Evolutionary conservation across 257 asterid genomes (phyloP), one percentile per base, ranked within the genome.

Genomic region (Fraxinus pennsylvanica): DNA sequence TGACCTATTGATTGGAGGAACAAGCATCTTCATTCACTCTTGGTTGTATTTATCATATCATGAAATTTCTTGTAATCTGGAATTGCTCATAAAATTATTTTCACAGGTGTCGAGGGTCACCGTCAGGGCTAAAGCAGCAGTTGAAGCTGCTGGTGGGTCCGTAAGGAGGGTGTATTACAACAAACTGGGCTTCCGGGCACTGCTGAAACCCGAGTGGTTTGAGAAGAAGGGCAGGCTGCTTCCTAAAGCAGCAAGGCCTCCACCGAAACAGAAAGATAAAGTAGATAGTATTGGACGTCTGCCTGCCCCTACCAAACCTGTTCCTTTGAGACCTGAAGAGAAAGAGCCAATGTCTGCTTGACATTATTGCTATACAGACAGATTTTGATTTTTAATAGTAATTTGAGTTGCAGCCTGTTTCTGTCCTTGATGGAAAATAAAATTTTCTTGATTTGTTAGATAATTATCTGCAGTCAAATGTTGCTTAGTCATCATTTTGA

Each of bases 191-290:
- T 69, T 95, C 4, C 89, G 91, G 68, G 98, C 99, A 0, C 87
- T 93, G 74, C 94, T 95, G 63, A 90, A 90, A 72, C 98, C 99
- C 0, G 98, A 93, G 83, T 95, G 99, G 98, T 93, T 95, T 29
- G 98, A 87, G 78, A 95, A 93, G 89, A 95, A 93, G 88, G 98
- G 99, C 35, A 89, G 98, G 78, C 83, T 95, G 71, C 93, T 95
- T 68, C 99, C 99, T 0, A 91, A 73, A 80, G 82, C 99, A 43
- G 98, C 99, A 45, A 87, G 96, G 82, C 98, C 99, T 77, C 97
- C 99, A 8, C 98, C 99, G 0, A 95, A 93, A 78, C 91, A 84
- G 82, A 83, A 65, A 45, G 97, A 95, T 71, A 93, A 90, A 82
- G 99, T 93, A 3, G 97, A 95, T 83, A 90, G 98, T 71, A 86